These are phyloP conservation scores for Dactylonectria macrodidyma DNA, from an alignment of 2,329 filamentous ascomycete genomes.

Conservation along the genomic window DNA sequence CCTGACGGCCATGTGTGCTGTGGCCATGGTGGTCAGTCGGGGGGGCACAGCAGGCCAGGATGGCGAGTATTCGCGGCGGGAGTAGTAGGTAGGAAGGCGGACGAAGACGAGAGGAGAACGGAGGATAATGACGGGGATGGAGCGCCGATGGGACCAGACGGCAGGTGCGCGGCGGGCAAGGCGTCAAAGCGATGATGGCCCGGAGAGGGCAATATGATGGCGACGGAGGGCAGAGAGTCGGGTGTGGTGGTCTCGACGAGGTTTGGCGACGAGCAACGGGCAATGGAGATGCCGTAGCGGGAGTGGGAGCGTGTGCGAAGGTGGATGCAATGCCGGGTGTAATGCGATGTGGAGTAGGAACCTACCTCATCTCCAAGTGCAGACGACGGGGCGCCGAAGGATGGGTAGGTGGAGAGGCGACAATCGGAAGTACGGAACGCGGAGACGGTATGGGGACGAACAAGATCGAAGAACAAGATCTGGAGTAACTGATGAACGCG, in stretches of 20 bases:
- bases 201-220: conserved; percentile 31
- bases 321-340: conserved; percentile 31
- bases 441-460: conserved; percentile 13
- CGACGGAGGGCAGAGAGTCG: conserved; percentile 34
- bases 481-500: conserved; percentile 23
- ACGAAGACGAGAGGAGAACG: conserved; percentile 32
- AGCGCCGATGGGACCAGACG: conserved; percentile 29
- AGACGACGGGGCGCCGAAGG: conserved; percentile 13
- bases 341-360: conserved; percentile 28
- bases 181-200: conserved; percentile 40
- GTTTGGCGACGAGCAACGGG: conserved; percentile 23
- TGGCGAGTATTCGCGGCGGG: conserved; percentile 31
- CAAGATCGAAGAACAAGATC: conserved; percentile 20
- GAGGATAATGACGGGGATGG: conserved; percentile 37
- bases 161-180: conserved; percentile 41
- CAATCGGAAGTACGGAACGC: conserved; percentile 16
- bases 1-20: conserved; percentile 68
- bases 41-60: conserved; percentile 34
- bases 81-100: conserved; percentile 30
- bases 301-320: conserved; percentile 36
- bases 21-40: conserved; percentile 49
- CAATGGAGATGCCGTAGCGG: conserved; percentile 36
- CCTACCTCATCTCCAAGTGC: conserved; percentile 33
- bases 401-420: conserved; percentile 26
- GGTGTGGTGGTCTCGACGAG: conserved; percentile 22